A percentile compares a stretch with the other conserved stretches of the same genome.
Evolutionary conservation across 2,329 filamentous ascomycete species (phyloP).

Genomic region (Paramyrothecium roridum): DNA sequence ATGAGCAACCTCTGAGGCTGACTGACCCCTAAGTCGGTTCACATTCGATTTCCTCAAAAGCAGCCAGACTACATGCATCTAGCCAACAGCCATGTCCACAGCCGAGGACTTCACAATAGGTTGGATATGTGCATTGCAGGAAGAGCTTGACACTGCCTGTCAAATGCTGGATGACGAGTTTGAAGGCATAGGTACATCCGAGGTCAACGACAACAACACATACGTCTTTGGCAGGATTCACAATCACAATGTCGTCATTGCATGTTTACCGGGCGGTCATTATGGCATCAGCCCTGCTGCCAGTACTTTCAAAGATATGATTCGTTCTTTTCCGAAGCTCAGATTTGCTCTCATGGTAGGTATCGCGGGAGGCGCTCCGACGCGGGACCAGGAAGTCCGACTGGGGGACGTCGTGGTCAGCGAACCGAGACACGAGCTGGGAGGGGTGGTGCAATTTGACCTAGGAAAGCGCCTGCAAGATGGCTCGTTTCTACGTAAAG

Average conservation of each 20-base stretch:
- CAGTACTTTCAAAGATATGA: slow-evolving; percentile 26
- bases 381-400: slow-evolving; percentile 12
- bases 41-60: too few relatives aligned
- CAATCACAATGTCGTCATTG: slow-evolving; percentile 27
- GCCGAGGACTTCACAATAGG: slow-evolving; percentile 8
- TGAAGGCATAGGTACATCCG: slow-evolving; percentile 4
- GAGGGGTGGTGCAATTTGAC: slow-evolving; percentile 14
- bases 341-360: slow-evolving; percentile 16
- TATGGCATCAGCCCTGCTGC: slow-evolving; percentile 26
- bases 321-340: slow-evolving; percentile 25
- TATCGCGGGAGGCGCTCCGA: slow-evolving; percentile 17
- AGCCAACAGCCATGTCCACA: too few relatives aligned
- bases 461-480: slow-evolving; percentile 10
- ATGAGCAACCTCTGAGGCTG: too few relatives aligned
- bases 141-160: slow-evolving; percentile 19
- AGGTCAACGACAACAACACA: slow-evolving; percentile 8
- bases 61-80: too few relatives aligned
- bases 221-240: slow-evolving; percentile 25
- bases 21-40: too few relatives aligned
- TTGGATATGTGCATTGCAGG: slow-evolving; percentile 23
- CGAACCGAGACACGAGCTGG: slow-evolving; percentile 9
- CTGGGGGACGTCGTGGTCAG: slow-evolving; percentile 19
- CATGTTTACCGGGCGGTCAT: slow-evolving; percentile 18
- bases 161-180: slow-evolving; percentile 20
- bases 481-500: slow-evolving; percentile 12